These are phyloP conservation scores for Euphorbia pulcherrima DNA, from an alignment of 345 rosid genomes.

Conservation along the genomic window DNA sequence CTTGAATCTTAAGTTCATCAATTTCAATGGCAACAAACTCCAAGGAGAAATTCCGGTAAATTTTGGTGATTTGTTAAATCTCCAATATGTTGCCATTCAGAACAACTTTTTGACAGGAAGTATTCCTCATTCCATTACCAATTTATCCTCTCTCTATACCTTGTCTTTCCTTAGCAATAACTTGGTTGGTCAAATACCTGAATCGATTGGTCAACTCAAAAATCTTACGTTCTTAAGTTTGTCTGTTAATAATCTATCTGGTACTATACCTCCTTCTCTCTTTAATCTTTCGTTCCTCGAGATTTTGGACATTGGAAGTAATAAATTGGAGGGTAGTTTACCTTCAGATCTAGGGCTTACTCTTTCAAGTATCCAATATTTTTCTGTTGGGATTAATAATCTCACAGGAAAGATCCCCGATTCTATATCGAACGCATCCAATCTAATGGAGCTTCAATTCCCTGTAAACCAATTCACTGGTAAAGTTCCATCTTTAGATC, in stretches of 20 bases:
- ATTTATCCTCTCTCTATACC: slow-evolving; percentile 1
- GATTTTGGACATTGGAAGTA: neutral
- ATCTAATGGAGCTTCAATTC: slow-evolving; percentile 1
- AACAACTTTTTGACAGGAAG: slow-evolving; percentile 15
- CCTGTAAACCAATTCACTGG: slow-evolving; percentile 5
- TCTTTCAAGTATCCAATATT: slow-evolving; percentile 4
- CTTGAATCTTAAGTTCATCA: neutral
- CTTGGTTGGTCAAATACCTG: slow-evolving; percentile 16
- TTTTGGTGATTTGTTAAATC: neutral
- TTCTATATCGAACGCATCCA: slow-evolving; percentile 23
- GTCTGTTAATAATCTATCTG: neutral
- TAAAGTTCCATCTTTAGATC: slow-evolving; percentile 17
- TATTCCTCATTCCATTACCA: slow-evolving; percentile 20
- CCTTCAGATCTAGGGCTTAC: slow-evolving; percentile 4
- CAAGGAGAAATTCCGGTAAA: slow-evolving; percentile 13
- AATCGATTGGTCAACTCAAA: slow-evolving; percentile 12
- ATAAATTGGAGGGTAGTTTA: slow-evolving; percentile 11
- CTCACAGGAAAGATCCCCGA: slow-evolving; percentile 22
- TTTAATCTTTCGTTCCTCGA: slow-evolving; percentile 17
- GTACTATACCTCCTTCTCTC: slow-evolving; percentile 11
- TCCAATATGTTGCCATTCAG: neutral
- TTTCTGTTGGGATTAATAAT: neutral
- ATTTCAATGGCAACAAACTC: neutral
- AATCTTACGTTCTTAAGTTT: neutral
- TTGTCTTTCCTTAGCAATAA: neutral